Evolutionary conservation across 768 basidiomycete species (phyloP), one percentile per base, ranked within the genome.

Genomic region (Tricholoma hemisulphureum): DNA sequence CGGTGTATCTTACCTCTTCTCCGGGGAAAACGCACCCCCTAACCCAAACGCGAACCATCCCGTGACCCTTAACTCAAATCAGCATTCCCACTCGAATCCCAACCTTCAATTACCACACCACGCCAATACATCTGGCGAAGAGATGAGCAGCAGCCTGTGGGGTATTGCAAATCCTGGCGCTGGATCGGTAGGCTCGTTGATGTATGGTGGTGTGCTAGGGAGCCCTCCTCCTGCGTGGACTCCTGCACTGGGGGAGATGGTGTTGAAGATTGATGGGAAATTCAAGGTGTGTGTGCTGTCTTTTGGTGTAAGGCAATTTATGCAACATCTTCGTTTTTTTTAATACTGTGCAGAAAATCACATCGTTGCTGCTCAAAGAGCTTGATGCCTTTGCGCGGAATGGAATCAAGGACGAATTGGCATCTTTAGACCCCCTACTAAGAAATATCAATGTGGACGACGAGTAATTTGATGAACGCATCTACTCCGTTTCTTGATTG

Each of bases 371-470:
- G 9, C 73, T 93, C 57, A 94, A 93, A 70, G 93, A 95, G 62
- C 82, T 96, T 21, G 93, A 95, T 71, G 78, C 81, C 37, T 84
- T 91, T 48, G 92, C 93, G 49, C 80, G 92, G 58, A 86, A 85
- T 50, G 83, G 84, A 13, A 94, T 95, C 69, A 87, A 82, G 70
- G 89, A 91, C 56, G 92, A 95, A 71, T 75, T 95, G 34, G 85
- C 88, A 16, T 89, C 89, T 23, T 79, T 94, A 45, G 90, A 92
- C 71, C 91, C 91, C 24, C 68, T 92, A 31, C 75, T 93, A 53
- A 77, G 87, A 41, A 89, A 88, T 62, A 77, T 84, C 46, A 72
- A 65, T 9, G 46, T 28, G 7, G 46, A 49, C 8, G 46, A 49
- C 6, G 46, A 49, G 24, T 49, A 49, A 29, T 3, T n/a, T 49